A percentile compares a stretch with the other conserved stretches of the same genome.
Evolutionary conservation across 176 grass and related monocot species (phyloP).

Genomic region (Musa itinerans): DNA sequence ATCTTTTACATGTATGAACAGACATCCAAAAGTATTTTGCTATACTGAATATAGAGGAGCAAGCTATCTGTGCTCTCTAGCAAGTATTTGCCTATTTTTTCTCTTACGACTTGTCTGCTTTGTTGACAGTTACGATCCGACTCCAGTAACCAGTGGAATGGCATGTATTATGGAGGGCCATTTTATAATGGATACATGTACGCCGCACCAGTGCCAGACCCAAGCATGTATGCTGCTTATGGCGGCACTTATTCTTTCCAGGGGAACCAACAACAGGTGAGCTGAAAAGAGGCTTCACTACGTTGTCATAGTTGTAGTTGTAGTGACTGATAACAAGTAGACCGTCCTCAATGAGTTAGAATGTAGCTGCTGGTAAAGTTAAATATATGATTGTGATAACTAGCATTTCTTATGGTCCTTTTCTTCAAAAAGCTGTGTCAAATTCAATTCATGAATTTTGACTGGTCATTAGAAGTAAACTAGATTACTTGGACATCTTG

Average conservation of each 20-base stretch:
- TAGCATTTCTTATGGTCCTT: background rate
- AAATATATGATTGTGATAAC: background rate
- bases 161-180: constrained; percentile 62
- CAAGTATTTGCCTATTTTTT: background rate
- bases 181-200: constrained; percentile 88
- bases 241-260: constrained; percentile 75
- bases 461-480: too few relatives aligned
- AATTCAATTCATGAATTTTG: background rate
- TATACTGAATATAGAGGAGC: too few relatives aligned
- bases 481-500: too few relatives aligned
- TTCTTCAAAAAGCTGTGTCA: background rate
- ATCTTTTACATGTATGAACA: too few relatives aligned
- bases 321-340: constrained; percentile 15
- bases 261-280: constrained; percentile 84
- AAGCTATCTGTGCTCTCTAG: too few relatives aligned
- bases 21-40: too few relatives aligned
- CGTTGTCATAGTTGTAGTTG: constrained; percentile 1
- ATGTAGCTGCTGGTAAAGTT: background rate
- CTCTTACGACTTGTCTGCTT: background rate
- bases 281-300: constrained; percentile 30
- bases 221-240: constrained; percentile 73
- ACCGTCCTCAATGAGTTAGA: background rate
- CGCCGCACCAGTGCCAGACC: constrained; percentile 66
- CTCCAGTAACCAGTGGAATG: constrained; percentile 66
- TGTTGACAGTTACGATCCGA: constrained; percentile 49